Conservation (phyloP, 1,284 basidiomycete species). For the Melampsora larici-populina region DNA sequence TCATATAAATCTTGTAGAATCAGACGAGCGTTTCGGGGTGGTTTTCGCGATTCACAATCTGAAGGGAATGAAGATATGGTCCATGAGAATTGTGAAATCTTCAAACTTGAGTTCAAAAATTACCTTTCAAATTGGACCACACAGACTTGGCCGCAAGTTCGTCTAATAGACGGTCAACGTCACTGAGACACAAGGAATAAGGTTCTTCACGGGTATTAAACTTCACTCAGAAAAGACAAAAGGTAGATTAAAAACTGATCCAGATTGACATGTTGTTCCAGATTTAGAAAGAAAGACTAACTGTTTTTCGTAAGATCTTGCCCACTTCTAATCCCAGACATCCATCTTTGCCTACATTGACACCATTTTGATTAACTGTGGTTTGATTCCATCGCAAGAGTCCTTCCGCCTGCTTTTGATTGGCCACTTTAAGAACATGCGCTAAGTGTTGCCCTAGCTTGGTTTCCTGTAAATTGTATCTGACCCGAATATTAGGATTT, state of each 20-base stretch:
- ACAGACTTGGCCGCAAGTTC: constrained; percentile 67
- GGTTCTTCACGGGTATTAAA: not conserved
- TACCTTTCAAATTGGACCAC: constrained; percentile 61
- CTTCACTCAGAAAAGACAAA: constrained; percentile 54
- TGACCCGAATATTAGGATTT: not conserved
- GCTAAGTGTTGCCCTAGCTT: constrained; percentile 63
- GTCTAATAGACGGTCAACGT: constrained; percentile 66
- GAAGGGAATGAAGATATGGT: constrained; percentile 2
- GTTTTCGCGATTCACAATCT: not conserved
- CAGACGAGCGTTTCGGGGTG: not conserved
- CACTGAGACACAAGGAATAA: constrained; percentile 49
- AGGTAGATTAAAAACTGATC: constrained; percentile 42
- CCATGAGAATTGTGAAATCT: constrained; percentile 45
- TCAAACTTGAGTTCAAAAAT: constrained; percentile 48
- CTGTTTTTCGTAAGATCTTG: constrained; percentile 55
- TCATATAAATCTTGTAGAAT: constrained; percentile 20
- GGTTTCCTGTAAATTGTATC: constrained; percentile 69
- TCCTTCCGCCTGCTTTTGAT: constrained; percentile 46
- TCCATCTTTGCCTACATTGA: constrained; percentile 58
- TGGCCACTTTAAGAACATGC: constrained; percentile 59
- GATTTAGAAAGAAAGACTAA: constrained; percentile 5
- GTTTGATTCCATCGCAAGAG: constrained; percentile 60
- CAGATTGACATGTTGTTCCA: constrained; percentile 23
- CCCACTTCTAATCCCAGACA: constrained; percentile 69
- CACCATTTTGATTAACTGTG: constrained; percentile 45